Evolutionary conservation across 768 basidiomycete genomes (phyloP).

Genomic region (Trichaptum fuscoviolaceum): DNA sequence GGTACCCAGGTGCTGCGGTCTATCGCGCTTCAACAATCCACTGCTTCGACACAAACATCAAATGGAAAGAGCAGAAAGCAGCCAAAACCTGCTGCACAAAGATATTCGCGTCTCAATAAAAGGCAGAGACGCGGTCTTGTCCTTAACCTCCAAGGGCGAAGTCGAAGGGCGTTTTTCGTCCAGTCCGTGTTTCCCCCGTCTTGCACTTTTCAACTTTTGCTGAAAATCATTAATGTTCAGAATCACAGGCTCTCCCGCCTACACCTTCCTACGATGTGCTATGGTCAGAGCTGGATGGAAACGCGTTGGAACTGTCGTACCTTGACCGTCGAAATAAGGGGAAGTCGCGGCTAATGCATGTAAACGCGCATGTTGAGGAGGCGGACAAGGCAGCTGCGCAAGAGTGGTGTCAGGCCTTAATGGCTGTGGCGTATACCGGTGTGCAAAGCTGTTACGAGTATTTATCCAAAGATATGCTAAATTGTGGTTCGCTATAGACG

Average conservation of each 20-base stretch:
- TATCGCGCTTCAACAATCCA: background rate
- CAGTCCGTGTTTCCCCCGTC: background rate
- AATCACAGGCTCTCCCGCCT: background rate
- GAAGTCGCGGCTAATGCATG: conserved; percentile 33
- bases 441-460: conserved; percentile 9
- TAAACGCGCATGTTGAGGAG: conserved; percentile 38
- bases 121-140: background rate
- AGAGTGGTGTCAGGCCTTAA: conserved; percentile 51
- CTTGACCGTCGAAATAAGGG: conserved; percentile 38
- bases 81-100: background rate
- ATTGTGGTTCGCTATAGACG: conserved; percentile 28
- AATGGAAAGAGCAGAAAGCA: background rate
- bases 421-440: conserved; percentile 64
- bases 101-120: background rate
- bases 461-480: background rate
- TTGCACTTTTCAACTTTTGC: background rate
- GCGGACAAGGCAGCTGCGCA: conserved; percentile 29
- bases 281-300: conserved; percentile 36
- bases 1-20: no score
- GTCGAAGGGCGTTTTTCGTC: background rate
- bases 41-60: background rate
- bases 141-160: background rate
- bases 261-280: conserved; percentile 47
- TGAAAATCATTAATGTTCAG: background rate
- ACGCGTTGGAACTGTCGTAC: conserved; percentile 44